phyloP scores from a whole-genome alignment of 108 stramenopile species.

The Skeletonema costatum region DNA sequence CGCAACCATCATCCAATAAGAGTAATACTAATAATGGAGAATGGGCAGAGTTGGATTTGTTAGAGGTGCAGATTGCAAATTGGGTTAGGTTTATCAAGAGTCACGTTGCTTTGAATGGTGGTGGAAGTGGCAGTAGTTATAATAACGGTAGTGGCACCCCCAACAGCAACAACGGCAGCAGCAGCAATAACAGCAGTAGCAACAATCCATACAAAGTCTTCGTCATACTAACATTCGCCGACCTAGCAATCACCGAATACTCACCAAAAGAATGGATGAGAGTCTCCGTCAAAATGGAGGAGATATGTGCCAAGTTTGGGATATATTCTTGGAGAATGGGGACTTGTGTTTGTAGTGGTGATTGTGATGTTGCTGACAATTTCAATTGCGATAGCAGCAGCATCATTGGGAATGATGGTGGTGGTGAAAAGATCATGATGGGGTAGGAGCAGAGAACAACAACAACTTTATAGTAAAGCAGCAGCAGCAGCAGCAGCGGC shows the following conservation, averaged over 20 bases:
- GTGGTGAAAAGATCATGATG: background rate
- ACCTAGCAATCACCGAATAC: slow-evolving; percentile 8
- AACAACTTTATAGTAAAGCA: background rate
- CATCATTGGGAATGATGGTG: background rate
- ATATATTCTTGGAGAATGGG: slow-evolving; percentile 27
- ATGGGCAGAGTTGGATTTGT: slow-evolving; percentile 15
- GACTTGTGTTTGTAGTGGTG: slow-evolving; percentile 1
- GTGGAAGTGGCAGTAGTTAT: background rate
- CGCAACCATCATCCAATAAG: background rate
- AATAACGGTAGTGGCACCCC: too few relatives aligned
- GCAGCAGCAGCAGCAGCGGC: background rate
- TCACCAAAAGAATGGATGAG: slow-evolving; percentile 20
- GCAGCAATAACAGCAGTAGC: background rate
- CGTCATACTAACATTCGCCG: slow-evolving; percentile 16
- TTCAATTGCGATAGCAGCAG: background rate
- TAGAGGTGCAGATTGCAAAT: slow-evolving; percentile 16
- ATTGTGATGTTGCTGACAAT: background rate
- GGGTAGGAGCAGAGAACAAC: background rate
- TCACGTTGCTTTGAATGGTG: background rate
- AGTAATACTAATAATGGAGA: background rate
- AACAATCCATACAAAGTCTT: background rate
- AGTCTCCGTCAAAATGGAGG: slow-evolving; percentile 13
- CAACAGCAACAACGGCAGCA: background rate
- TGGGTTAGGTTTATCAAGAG: slow-evolving; percentile 8
- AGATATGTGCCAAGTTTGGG: slow-evolving; percentile 9